Percentiles rank a stretch among this genome's conserved stretches.
phyloP scores from a whole-genome alignment of 495 filamentous ascomycete species.

The Talaromyces stipitatus region DNA sequence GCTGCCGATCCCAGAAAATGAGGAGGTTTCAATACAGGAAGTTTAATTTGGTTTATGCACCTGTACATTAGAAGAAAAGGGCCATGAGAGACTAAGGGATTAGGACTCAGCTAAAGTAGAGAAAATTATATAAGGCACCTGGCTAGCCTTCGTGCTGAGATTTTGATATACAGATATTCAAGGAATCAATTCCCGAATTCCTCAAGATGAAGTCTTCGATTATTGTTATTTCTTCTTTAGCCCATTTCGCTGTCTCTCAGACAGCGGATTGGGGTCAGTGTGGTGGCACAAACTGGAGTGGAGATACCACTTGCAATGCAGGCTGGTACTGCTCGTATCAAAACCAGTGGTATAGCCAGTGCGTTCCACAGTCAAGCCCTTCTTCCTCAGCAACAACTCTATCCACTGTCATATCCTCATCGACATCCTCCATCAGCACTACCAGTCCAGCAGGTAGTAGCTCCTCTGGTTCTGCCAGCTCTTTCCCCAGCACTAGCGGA shows the following conservation, averaged over 20 bases:
- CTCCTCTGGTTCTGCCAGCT: not conserved
- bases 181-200: not conserved
- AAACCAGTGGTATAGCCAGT: conserved; percentile 34
- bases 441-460: not conserved
- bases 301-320: conserved; percentile 18
- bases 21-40: not conserved
- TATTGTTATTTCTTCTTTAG: conserved; percentile 6
- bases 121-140: too few species aligned
- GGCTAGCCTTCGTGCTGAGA: too few species aligned
- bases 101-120: not conserved
- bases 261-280: conserved; percentile 27
- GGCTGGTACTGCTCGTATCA: conserved; percentile 24
- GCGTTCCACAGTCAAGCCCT: conserved; percentile 12
- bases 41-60: not conserved
- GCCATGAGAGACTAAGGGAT: not conserved
- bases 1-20: not conserved
- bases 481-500: conserved; percentile 2
- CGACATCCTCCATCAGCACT: not conserved
- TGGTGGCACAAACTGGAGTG: conserved; percentile 23
- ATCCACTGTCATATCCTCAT: not conserved
- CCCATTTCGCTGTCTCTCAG: conserved; percentile 17
- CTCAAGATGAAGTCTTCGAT: conserved; percentile 3
- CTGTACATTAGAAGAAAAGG: not conserved
- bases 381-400: not conserved
- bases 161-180: not conserved